phyloP scores from a whole-genome alignment of 2,329 filamentous ascomycete genomes.

The Knufia fluminis region DNA sequence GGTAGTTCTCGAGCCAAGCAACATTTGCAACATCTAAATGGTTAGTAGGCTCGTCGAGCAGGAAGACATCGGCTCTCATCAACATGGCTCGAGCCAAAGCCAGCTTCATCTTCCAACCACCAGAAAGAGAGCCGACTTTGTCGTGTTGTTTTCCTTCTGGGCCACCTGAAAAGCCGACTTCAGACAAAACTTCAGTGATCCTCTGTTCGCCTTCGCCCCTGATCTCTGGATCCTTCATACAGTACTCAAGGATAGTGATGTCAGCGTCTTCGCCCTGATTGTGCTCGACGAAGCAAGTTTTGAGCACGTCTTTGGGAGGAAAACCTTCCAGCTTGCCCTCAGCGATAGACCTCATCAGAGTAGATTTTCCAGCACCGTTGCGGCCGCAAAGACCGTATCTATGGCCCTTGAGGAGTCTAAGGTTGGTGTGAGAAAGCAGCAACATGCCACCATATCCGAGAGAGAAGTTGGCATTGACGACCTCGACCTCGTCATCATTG shows the following conservation, averaged over 20 bases:
- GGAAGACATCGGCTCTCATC: slow-evolving; percentile 87
- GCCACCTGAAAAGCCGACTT: slow-evolving; percentile 88
- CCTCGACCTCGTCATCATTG: slow-evolving; percentile 86
- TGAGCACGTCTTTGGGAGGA: slow-evolving; percentile 80
- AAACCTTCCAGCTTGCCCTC: slow-evolving; percentile 95
- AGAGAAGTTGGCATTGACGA: slow-evolving; percentile 96
- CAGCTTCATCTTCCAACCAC: slow-evolving; percentile 99
- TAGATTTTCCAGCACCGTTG: slow-evolving; percentile 98
- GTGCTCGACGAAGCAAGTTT: slow-evolving; percentile 97
- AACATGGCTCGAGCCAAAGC: slow-evolving; percentile 94
- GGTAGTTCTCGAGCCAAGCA: slow-evolving; percentile 88
- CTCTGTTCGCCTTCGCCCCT: slow-evolving; percentile 67
- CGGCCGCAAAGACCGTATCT: slow-evolving; percentile 94
- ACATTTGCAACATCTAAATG: slow-evolving; percentile 95
- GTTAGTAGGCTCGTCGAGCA: slow-evolving; percentile 98
- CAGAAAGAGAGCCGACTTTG: slow-evolving; percentile 86
- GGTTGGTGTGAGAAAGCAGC: slow-evolving; percentile 87
- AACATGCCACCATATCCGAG: slow-evolving; percentile 97
- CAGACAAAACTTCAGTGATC: slow-evolving; percentile 72
- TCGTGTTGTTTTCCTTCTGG: slow-evolving; percentile 81
- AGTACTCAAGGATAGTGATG: slow-evolving; percentile 88
- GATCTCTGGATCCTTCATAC: slow-evolving; percentile 79
- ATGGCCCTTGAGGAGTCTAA: slow-evolving; percentile 89
- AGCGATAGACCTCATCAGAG: slow-evolving; percentile 92
- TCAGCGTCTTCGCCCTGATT: slow-evolving; percentile 98